These are phyloP conservation scores for Phaffia tasmanica DNA, from an alignment of 768 basidiomycete genomes.

Conservation along the genomic window DNA sequence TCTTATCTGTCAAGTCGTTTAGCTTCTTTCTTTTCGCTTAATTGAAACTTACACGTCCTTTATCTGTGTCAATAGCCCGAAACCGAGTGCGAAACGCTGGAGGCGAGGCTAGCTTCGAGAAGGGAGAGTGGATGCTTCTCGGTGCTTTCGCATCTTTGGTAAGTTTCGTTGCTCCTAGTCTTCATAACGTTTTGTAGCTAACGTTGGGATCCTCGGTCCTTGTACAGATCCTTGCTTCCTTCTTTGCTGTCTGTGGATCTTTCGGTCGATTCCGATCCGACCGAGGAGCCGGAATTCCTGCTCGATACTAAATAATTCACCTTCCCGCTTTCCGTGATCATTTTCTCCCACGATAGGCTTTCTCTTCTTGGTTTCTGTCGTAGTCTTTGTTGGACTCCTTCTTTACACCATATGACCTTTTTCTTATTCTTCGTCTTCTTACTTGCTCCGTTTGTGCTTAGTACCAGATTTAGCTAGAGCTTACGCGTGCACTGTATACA, in stretches of 20 bases:
- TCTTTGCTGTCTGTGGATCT: slow-evolving; percentile 9
- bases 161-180: background rate
- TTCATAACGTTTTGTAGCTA: background rate
- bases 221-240: slow-evolving; percentile 5
- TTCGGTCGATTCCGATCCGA: slow-evolving; percentile 22
- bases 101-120: slow-evolving; percentile 13
- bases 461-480: background rate
- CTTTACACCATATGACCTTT: too few relatives aligned
- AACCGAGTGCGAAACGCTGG: slow-evolving; percentile 13
- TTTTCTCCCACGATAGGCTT: too few relatives aligned
- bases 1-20: background rate
- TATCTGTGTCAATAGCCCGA: slow-evolving; percentile 1
- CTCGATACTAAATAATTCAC: slow-evolving; percentile 12
- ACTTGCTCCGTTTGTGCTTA: background rate
- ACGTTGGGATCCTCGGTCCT: background rate
- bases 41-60: background rate
- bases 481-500: too few relatives aligned
- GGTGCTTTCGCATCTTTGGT: slow-evolving; percentile 21
- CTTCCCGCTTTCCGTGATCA: background rate
- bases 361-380: too few relatives aligned
- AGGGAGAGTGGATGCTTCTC: slow-evolving; percentile 18
- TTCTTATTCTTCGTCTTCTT: background rate
- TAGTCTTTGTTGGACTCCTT: too few relatives aligned
- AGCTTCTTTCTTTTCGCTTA: background rate
- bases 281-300: background rate